Conservation (phyloP, 805 yeast genomes). For the Wickerhamiella alocasiicola region DNA sequence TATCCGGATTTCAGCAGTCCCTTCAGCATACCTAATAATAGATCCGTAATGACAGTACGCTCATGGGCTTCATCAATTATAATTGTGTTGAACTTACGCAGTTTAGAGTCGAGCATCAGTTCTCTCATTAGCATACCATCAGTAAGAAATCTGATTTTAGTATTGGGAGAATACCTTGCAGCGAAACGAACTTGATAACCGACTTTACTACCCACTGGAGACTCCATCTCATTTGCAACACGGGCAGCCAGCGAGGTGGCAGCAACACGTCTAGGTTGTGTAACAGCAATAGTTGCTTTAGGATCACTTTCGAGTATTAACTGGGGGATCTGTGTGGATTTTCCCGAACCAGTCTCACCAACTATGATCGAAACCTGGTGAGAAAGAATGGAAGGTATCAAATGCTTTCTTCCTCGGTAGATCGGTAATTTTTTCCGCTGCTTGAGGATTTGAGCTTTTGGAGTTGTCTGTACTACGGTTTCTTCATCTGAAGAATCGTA, state of each 20-base stretch:
- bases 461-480: not conserved
- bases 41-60: conserved; percentile 82
- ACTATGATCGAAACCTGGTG: conserved; percentile 68
- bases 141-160: conserved; percentile 74
- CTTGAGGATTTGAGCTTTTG: conserved; percentile 32
- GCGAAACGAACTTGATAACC: conserved; percentile 93
- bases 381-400: conserved; percentile 40
- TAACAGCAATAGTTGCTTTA: conserved; percentile 61
- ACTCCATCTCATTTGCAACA: conserved; percentile 80
- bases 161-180: conserved; percentile 44
- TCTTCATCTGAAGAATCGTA: conserved; percentile 15
- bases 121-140: conserved; percentile 97
- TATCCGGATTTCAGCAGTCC: conserved; percentile 45
- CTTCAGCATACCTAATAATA: conserved; percentile 79
- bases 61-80: conserved; percentile 97
- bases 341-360: conserved; percentile 98
- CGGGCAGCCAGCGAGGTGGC: conserved; percentile 89
- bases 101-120: conserved; percentile 56
- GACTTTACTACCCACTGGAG: conserved; percentile 62
- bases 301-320: conserved; percentile 42
- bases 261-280: conserved; percentile 97
- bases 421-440: conserved; percentile 59
- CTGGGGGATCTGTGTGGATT: conserved; percentile 94
- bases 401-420: conserved; percentile 52
- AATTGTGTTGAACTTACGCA: conserved; percentile 59